Conservation (phyloP, 768 basidiomycete genomes). For the Tylopilus balloui region DNA sequence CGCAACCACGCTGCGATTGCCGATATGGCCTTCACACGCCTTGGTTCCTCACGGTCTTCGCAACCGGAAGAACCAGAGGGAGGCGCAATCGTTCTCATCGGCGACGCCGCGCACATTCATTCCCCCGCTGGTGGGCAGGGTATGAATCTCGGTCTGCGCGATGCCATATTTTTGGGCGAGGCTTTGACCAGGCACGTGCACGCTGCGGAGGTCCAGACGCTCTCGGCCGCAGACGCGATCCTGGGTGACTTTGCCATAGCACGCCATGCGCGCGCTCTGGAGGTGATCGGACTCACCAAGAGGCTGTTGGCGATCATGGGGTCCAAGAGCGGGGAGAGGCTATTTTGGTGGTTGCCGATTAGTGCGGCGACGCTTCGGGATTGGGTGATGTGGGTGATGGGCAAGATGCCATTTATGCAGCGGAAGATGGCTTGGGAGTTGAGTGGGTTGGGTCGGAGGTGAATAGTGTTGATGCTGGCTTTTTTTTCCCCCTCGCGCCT, state of each 20-base stretch:
- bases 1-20: slow-evolving; percentile 44
- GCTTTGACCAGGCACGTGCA: slow-evolving; percentile 36
- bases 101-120: slow-evolving; percentile 51
- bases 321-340: slow-evolving; percentile 7
- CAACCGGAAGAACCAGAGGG: slow-evolving; percentile 10
- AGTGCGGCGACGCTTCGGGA: slow-evolving; percentile 27
- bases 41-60: slow-evolving; percentile 9
- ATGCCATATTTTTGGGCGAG: slow-evolving; percentile 44
- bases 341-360: slow-evolving; percentile 28
- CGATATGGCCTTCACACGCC: slow-evolving; percentile 35
- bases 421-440: slow-evolving; percentile 22
- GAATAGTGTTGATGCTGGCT: neutral
- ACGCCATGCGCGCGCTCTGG: slow-evolving; percentile 39
- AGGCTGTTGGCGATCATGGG: slow-evolving; percentile 25
- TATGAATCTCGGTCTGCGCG: slow-evolving; percentile 55
- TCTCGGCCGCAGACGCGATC: slow-evolving; percentile 28
- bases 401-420: slow-evolving; percentile 18
- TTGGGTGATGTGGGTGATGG: slow-evolving; percentile 22
- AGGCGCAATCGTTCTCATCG: slow-evolving; percentile 30
- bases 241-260: slow-evolving; percentile 34
- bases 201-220: slow-evolving; percentile 6
- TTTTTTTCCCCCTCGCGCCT: no score
- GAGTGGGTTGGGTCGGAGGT: slow-evolving; percentile 27
- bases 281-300: slow-evolving; percentile 41
- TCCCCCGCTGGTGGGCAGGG: slow-evolving; percentile 56